Evolutionary conservation across 2,329 filamentous ascomycete genomes (phyloP).

Genomic region (Monilinia vaccinii-corymbosi): DNA sequence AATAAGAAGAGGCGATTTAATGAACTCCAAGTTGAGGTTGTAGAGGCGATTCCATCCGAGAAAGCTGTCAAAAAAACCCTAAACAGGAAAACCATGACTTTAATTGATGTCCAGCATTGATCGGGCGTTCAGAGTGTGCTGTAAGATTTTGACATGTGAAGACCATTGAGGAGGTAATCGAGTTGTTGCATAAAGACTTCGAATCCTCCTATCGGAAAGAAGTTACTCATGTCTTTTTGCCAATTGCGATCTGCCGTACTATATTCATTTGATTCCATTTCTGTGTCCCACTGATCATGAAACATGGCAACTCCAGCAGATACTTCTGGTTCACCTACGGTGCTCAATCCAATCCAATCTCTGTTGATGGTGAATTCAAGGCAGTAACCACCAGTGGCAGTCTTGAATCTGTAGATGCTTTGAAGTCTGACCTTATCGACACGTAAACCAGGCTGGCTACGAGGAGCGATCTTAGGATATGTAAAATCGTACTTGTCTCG

Average conservation of each 20-base stretch:
- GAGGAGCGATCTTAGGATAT: slow-evolving; percentile 21
- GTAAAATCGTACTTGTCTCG: slow-evolving; percentile 19
- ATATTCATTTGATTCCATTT: slow-evolving; percentile 22
- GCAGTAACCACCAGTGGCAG: slow-evolving; percentile 19
- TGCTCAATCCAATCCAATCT: slow-evolving; percentile 20
- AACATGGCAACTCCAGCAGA: slow-evolving; percentile 24
- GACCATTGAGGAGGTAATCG: not conserved
- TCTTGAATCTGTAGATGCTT: slow-evolving; percentile 22
- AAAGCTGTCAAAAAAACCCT: not conserved
- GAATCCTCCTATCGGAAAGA: slow-evolving; percentile 21
- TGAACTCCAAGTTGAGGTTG: not conserved
- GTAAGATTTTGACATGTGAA: not conserved
- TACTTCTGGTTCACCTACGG: slow-evolving; percentile 17
- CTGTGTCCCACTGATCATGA: slow-evolving; percentile 24
- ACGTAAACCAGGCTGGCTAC: slow-evolving; percentile 7
- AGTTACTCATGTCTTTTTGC: slow-evolving; percentile 16
- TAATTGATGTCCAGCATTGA: not conserved
- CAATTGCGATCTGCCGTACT: slow-evolving; percentile 19
- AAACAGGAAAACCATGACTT: not conserved
- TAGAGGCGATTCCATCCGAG: not conserved
- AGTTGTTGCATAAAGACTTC: slow-evolving; percentile 14
- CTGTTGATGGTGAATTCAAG: slow-evolving; percentile 27
- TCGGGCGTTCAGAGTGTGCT: not conserved
- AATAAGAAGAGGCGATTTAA: not conserved
- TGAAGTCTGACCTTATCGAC: slow-evolving; percentile 19